phyloP scores from a whole-genome alignment of 2,329 filamentous ascomycete species.

The Chrysoporthe cubensis region DNA sequence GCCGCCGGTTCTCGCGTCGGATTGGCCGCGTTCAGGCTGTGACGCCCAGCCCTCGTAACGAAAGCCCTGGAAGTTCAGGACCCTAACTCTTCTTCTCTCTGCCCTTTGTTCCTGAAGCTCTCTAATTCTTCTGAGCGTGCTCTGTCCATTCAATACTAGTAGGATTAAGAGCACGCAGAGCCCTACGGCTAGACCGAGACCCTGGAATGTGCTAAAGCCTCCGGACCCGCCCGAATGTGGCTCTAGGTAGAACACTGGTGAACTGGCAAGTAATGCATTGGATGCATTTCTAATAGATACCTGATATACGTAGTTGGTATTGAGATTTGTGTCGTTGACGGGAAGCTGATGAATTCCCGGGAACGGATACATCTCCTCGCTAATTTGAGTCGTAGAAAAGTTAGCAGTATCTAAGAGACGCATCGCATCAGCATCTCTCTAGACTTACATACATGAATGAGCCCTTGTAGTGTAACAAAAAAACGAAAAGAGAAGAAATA shows the following conservation, averaged over 20 bases:
- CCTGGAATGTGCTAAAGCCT: neutral
- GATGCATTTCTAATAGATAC: neutral
- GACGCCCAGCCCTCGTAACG: neutral
- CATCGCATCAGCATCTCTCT: neutral
- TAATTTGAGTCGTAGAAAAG: neutral
- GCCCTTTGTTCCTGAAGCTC: neutral
- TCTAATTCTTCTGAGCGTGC: neutral
- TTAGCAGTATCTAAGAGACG: neutral
- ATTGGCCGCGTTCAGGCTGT: neutral
- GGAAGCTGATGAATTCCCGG: neutral
- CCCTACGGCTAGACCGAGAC: neutral
- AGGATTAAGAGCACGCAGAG: neutral
- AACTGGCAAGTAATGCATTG: neutral
- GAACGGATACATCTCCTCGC: neutral
- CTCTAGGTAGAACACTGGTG: neutral
- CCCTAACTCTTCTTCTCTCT: neutral
- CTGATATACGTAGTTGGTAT: neutral
- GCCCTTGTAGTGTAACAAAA: neutral
- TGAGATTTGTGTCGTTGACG: neutral
- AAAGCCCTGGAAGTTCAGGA: neutral
- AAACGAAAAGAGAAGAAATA: neutral
- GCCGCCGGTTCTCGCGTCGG: neutral
- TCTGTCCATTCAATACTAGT: neutral
- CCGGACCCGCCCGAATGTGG: neutral
- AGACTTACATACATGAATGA: neutral